phyloP scores from a whole-genome alignment of 2,329 filamentous ascomycete species.

The Talaromyces amestolkiae region DNA sequence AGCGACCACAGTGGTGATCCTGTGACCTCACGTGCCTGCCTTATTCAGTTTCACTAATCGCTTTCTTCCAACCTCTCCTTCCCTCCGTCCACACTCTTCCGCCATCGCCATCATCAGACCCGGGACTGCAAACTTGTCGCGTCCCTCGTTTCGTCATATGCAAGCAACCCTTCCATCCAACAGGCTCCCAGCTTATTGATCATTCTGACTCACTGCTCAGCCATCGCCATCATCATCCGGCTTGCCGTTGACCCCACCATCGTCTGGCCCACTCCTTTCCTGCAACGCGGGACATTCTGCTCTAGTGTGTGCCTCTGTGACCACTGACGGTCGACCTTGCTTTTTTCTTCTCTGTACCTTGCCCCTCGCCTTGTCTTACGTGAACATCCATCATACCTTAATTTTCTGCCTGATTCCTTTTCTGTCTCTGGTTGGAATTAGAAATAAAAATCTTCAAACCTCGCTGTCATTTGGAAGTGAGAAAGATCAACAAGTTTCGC shows the following conservation, averaged over 20 bases:
- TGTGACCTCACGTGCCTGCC: conserved; percentile 17
- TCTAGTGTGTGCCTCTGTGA: not conserved
- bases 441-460: not conserved
- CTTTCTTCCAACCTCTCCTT: not conserved
- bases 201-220: conserved; percentile 7
- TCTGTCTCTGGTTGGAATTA: not conserved
- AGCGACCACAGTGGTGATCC: not conserved
- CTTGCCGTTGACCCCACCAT: conserved; percentile 11
- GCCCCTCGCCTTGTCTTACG: conserved; percentile 2
- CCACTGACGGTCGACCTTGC: not conserved
- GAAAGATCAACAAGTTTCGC: not conserved
- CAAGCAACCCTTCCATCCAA: not conserved
- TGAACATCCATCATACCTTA: not conserved
- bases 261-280: conserved; percentile 6
- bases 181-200: not conserved
- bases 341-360: not conserved
- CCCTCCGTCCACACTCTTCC: not conserved
- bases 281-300: conserved; percentile 6
- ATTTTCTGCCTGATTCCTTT: not conserved
- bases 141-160: not conserved
- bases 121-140: not conserved
- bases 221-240: not conserved
- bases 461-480: not conserved
- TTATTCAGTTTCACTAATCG: not conserved
- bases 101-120: not conserved